These are phyloP conservation scores for Dipteronia dyeriana DNA, from an alignment of 345 rosid genomes.

Conservation along the genomic window DNA sequence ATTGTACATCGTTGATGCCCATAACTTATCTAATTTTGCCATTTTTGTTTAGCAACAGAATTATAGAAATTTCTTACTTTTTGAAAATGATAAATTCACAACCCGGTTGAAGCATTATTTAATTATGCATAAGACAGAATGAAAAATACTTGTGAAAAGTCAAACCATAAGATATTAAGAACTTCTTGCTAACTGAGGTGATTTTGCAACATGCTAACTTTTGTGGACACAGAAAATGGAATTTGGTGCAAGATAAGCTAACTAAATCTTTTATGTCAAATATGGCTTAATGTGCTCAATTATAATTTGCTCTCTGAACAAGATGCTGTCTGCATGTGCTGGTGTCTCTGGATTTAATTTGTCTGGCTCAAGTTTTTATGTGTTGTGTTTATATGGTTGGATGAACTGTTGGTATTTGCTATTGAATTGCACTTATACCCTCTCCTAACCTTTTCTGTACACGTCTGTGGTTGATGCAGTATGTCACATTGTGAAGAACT, in stretches of 20 bases:
- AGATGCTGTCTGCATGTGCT: background rate
- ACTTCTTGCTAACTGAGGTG: background rate
- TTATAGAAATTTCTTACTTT: background rate
- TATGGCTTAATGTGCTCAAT: background rate
- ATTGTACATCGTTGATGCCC: background rate
- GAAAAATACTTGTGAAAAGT: background rate
- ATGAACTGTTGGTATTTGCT: background rate
- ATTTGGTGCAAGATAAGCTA: background rate
- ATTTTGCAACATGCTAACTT: background rate
- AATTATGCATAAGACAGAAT: background rate
- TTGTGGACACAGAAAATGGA: too few species aligned
- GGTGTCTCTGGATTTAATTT: background rate
- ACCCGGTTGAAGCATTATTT: background rate
- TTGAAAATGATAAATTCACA: background rate
- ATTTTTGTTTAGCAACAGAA: background rate
- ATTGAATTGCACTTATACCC: background rate
- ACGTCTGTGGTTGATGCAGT: slow-evolving; percentile 45
- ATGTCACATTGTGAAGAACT: slow-evolving; percentile 88
- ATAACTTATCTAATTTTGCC: background rate
- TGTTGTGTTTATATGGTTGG: background rate
- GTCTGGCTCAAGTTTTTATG: background rate
- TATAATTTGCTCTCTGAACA: background rate
- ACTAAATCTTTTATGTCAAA: background rate
- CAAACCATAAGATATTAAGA: background rate
- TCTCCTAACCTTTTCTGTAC: slow-evolving; percentile 3